Conservation (phyloP, 257 asterid genomes). For the Echites panduratus region DNA sequence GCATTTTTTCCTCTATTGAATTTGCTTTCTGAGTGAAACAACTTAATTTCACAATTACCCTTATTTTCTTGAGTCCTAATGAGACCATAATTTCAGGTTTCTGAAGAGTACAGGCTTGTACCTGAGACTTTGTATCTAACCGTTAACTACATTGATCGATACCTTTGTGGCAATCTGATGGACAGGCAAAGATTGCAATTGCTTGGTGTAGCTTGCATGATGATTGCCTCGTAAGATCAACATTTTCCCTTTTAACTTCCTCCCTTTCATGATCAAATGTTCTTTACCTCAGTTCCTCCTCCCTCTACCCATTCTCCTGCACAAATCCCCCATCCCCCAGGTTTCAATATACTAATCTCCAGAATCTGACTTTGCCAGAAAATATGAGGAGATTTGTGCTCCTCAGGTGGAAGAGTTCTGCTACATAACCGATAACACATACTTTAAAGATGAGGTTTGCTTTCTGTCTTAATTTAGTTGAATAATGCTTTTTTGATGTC, state of each 20-base stretch:
- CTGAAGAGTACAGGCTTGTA: slow-evolving; percentile 88
- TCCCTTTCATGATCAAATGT: not conserved
- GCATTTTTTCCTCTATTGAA: too few species aligned
- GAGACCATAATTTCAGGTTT: slow-evolving; percentile 38
- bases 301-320: not conserved
- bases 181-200: slow-evolving; percentile 76
- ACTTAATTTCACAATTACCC: not conserved
- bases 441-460: slow-evolving; percentile 73
- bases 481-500: not conserved
- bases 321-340: not conserved
- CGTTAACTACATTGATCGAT: slow-evolving; percentile 87
- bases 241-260: not conserved
- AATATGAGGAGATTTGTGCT: slow-evolving; percentile 90
- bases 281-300: not conserved
- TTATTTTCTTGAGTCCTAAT: not conserved
- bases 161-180: slow-evolving; percentile 85
- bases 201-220: slow-evolving; percentile 96
- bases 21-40: not conserved
- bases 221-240: slow-evolving; percentile 88
- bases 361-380: slow-evolving; percentile 40
- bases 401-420: slow-evolving; percentile 95
- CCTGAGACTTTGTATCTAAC: slow-evolving; percentile 86
- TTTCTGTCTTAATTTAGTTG: not conserved
- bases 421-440: slow-evolving; percentile 88
- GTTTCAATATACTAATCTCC: slow-evolving; percentile 6